A percentile compares a stretch with the other conserved stretches of the same genome.
phyloP scores from a whole-genome alignment of 139 green algal genomes.

The Edaphochlamys debaryana region DNA sequence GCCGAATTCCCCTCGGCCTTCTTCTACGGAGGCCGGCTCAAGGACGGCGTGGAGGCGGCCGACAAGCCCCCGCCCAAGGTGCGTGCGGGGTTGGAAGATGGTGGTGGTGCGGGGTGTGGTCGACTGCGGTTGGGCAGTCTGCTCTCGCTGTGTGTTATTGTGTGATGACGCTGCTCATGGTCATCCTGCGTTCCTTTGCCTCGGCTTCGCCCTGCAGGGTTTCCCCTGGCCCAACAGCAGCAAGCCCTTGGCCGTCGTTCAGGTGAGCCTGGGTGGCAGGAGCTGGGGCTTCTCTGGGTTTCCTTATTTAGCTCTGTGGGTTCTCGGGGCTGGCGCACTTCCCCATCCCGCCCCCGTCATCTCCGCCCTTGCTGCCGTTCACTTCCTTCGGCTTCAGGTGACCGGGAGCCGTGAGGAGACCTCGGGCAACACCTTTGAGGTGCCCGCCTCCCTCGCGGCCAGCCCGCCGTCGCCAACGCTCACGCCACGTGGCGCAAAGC shows the following conservation, averaged over 20 bases:
- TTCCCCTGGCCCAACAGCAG: constrained; percentile 61
- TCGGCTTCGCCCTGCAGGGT: no score
- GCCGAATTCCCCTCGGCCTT: constrained; percentile 64
- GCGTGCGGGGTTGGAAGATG: not conserved
- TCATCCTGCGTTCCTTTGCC: no score
- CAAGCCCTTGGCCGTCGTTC: constrained; percentile 63
- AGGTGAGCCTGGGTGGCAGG: constrained; percentile 15
- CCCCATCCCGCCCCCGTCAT: no score
- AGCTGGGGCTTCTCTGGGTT: no score
- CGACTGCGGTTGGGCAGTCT: not conserved
- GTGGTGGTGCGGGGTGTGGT: not conserved
- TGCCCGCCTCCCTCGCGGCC: not conserved
- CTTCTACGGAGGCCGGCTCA: constrained; percentile 68
- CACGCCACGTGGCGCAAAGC: no score
- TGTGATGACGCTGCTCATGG: no score
- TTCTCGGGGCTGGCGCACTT: no score
- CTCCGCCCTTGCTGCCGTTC: no score
- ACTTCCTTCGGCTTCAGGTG: constrained; percentile 31
- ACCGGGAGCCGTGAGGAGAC: constrained; percentile 47
- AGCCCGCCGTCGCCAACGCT: no score
- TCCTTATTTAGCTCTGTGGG: no score
- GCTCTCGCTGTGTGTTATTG: no score
- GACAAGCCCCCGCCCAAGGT: constrained; percentile 56
- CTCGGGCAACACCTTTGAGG: not conserved
- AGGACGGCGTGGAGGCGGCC: constrained; percentile 61